A percentile compares a stretch with the other conserved stretches of the same genome.
Conservation (phyloP, 176 grass and related monocot genomes). For the Thinopyrum elongatum region DNA sequence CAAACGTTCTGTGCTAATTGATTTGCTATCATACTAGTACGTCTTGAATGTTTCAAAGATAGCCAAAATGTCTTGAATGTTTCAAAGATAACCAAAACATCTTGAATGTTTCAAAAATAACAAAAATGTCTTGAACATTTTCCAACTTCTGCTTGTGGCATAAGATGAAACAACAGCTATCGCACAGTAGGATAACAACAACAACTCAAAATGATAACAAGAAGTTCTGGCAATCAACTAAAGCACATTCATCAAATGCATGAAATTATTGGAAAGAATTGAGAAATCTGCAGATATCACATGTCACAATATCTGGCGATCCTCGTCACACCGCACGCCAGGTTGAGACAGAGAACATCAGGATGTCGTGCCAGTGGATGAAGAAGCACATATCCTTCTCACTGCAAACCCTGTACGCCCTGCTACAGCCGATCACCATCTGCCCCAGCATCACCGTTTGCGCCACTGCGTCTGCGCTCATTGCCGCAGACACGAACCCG, state of each 20-base stretch:
- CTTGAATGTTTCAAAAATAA: too few species aligned
- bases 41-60: too few species aligned
- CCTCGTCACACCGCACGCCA: conserved; percentile 26
- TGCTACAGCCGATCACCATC: background rate
- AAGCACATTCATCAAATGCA: background rate
- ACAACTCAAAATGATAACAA: too few species aligned
- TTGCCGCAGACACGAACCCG: conserved; percentile 5
- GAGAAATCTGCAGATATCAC: background rate
- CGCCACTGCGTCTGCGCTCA: background rate
- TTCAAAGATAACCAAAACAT: too few species aligned
- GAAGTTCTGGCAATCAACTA: background rate
- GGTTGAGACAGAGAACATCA: conserved; percentile 50
- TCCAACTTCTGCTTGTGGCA: too few species aligned
- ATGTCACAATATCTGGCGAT: background rate
- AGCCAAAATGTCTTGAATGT: too few species aligned
- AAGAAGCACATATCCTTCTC: conserved; percentile 19
- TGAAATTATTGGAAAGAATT: background rate
- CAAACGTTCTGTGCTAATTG: too few species aligned
- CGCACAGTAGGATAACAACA: too few species aligned
- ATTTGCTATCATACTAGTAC: too few species aligned
- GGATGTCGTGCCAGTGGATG: conserved; percentile 27
- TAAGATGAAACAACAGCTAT: too few species aligned
- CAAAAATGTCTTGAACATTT: too few species aligned
- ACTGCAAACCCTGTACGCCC: conserved; percentile 10
- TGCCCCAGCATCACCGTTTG: conserved; percentile 12